phyloP scores from a whole-genome alignment of 2,329 filamentous ascomycete genomes.

The Rutstroemia sp. region DNA sequence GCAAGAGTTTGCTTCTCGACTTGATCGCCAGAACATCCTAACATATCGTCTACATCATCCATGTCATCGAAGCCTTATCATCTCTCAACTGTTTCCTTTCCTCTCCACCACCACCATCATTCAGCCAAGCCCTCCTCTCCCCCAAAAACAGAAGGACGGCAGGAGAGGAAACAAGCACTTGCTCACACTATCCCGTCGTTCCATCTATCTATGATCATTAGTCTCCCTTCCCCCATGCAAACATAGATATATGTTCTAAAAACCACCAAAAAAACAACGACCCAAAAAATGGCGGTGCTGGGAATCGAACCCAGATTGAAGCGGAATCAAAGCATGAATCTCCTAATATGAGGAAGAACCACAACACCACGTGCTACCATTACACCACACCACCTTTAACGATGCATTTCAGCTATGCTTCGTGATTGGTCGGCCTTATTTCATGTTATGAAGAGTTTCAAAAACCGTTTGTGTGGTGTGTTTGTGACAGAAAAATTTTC shows the following conservation, averaged over 20 bases:
- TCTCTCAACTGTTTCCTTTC: too few relatives aligned
- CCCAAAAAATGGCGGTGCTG: constrained; percentile 5
- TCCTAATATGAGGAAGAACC: constrained; percentile 1
- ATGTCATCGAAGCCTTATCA: too few relatives aligned
- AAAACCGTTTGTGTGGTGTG: not conserved
- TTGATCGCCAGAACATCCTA: too few relatives aligned
- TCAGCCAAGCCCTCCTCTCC: too few relatives aligned
- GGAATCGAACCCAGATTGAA: constrained; percentile 11
- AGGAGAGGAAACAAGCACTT: too few relatives aligned
- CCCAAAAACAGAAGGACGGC: too few relatives aligned
- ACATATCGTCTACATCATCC: too few relatives aligned
- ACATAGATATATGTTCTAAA: not conserved
- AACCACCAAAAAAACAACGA: not conserved
- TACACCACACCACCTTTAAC: constrained; percentile 7
- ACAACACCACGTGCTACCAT: constrained; percentile 10
- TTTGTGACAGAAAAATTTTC: not conserved
- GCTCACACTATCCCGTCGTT: too few relatives aligned
- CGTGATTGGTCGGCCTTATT: not conserved
- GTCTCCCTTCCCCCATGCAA: not conserved
- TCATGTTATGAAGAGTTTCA: too few relatives aligned
- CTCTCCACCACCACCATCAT: too few relatives aligned
- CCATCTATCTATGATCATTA: not conserved
- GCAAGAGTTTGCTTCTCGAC: too few relatives aligned
- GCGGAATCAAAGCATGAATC: constrained; percentile 3
- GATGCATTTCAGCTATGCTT: not conserved